phyloP scores from a whole-genome alignment of 2,329 filamentous ascomycete species.

The Sclerotinia minor region DNA sequence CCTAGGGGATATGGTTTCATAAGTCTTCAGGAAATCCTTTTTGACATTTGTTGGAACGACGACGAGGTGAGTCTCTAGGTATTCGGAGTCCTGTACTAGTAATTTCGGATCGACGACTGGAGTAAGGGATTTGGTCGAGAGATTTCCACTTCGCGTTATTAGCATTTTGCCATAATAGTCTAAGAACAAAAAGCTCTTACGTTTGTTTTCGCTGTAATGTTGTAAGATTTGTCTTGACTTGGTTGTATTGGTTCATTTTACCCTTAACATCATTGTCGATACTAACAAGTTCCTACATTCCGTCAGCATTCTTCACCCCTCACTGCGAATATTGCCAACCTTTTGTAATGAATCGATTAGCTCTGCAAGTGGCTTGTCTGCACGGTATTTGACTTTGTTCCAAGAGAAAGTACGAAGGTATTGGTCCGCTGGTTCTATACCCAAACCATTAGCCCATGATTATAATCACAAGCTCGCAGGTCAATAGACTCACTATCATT shows the following conservation, averaged over 20 bases:
- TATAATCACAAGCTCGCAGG: background rate
- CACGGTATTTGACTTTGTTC: constrained; percentile 97
- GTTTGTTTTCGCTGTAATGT: constrained; percentile 84
- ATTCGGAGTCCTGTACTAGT: constrained; percentile 88
- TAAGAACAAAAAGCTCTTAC: constrained; percentile 49
- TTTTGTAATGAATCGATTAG: constrained; percentile 87
- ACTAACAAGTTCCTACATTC: constrained; percentile 73
- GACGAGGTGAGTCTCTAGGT: constrained; percentile 92
- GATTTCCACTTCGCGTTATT: constrained; percentile 67
- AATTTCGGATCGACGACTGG: constrained; percentile 79
- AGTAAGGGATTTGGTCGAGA: constrained; percentile 90
- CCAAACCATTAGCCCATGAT: constrained; percentile 26
- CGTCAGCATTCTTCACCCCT: background rate
- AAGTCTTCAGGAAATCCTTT: constrained; percentile 86
- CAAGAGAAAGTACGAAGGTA: constrained; percentile 87
- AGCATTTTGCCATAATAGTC: constrained; percentile 21
- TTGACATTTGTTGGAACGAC: constrained; percentile 77
- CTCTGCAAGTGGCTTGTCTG: constrained; percentile 85
- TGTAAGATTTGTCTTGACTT: constrained; percentile 80
- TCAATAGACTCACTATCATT: constrained; percentile 68
- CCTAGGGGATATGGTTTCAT: constrained; percentile 87
- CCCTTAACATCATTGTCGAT: constrained; percentile 95
- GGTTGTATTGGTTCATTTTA: constrained; percentile 94
- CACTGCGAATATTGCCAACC: constrained; percentile 47
- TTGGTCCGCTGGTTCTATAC: constrained; percentile 85